These are phyloP conservation scores for Lachancea thermotolerans DNA, from an alignment of 805 yeast genomes.

Conservation along the genomic window DNA sequence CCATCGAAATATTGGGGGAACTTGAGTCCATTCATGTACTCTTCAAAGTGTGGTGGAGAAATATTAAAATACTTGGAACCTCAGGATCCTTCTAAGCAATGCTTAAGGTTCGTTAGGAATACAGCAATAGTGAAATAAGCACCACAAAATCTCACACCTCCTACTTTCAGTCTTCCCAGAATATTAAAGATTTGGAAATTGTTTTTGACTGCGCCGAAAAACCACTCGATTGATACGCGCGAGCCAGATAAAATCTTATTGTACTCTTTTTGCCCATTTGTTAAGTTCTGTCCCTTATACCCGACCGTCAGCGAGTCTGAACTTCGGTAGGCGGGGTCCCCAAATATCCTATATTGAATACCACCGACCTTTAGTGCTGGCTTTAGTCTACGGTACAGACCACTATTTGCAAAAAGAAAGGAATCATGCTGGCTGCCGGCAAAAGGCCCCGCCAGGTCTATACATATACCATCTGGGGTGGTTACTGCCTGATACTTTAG, in stretches of 20 bases:
- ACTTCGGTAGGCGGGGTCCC: background rate
- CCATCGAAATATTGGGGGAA: background rate
- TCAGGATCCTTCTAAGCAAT: conserved; percentile 1
- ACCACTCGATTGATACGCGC: conserved; percentile 4
- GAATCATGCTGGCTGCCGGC: conserved; percentile 1
- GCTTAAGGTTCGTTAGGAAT: background rate
- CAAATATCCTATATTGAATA: background rate
- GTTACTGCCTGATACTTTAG: conserved; percentile 1
- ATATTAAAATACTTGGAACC: background rate
- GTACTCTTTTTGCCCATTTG: background rate
- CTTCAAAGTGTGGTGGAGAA: background rate
- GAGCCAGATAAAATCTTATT: background rate
- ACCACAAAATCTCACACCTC: conserved; percentile 1
- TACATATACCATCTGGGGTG: background rate
- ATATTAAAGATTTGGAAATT: background rate
- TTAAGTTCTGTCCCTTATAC: conserved; percentile 1
- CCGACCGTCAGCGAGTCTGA: conserved; percentile 1
- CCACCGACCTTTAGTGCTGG: background rate
- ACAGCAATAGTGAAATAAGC: conserved; percentile 1
- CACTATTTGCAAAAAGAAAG: background rate
- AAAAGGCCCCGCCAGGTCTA: conserved; percentile 1
- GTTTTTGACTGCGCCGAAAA: conserved; percentile 1
- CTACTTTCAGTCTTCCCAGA: background rate
- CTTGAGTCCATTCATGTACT: background rate
- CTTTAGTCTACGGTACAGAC: background rate